Evolutionary conservation across 805 yeast genomes (phyloP), one percentile per base, ranked within the genome.

Genomic region (Lachancea meyersii): DNA sequence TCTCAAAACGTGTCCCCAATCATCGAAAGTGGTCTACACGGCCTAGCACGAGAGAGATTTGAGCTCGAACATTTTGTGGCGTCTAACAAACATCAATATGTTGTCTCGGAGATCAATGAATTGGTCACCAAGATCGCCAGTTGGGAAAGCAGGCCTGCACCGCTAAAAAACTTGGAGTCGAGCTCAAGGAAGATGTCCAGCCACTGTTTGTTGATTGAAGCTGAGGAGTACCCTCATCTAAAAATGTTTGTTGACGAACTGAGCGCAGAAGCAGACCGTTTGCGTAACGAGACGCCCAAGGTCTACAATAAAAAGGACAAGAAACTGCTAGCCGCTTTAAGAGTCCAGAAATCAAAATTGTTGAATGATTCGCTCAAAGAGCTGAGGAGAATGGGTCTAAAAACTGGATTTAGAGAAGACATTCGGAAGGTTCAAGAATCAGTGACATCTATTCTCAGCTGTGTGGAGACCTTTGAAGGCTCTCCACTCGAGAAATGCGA

Each of bases 241-340:
- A 68, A 68, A 43, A 77, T 68, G 1, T 74, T 74, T 49, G 80
- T 93, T 1, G 64, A 65, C 23, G 79, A 73, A 7, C 59, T 83
- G 13, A 53, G 74, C 1, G 69, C 62, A 20, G 81, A 78, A 33
- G 80, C 86, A 60, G 80, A 78, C 8, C 61, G 75, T 11, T 69
- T 94, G 31, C 72, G 78, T 41, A 70, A 75, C 22, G 95, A 85
- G 50, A 93, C 98, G 0, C 98, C 98, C 1, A 64, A 66, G 1
- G 73, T 67, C 2, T 68, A 72, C 50, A 81, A 75, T 4, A 86
- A 89, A 41, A 94, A 84, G 30, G 80, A 77, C 49, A 87, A 88
- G 64, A 83, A 83, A 58, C 56, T 68, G 1, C 63, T 82, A 30
- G 80, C 88, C 1, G 72, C 86, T 5, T 69, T 93, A 62, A 85